A percentile compares a stretch with the other conserved stretches of the same genome.
phyloP scores from a whole-genome alignment of 2,329 filamentous ascomycete genomes.

The Aureobasidium sp. region DNA sequence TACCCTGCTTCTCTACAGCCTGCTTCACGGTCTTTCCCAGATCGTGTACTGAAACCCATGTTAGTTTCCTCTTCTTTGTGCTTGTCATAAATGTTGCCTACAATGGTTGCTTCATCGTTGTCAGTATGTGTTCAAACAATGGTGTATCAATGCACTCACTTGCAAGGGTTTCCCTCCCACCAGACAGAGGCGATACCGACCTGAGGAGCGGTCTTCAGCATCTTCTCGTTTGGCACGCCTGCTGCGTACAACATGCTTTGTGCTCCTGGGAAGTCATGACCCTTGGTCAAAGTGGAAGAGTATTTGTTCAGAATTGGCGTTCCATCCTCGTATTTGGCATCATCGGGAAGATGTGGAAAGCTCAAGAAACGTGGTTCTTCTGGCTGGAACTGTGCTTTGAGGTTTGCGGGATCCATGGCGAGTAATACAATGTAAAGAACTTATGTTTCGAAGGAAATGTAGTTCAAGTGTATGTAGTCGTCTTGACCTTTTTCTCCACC shows the following conservation, averaged over 20 bases:
- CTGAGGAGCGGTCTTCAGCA: conserved; percentile 85
- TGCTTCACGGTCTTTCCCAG: conserved; percentile 82
- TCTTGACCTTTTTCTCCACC: conserved; percentile 2
- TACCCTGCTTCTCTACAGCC: conserved; percentile 68
- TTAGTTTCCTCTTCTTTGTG: background rate
- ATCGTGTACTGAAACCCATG: conserved; percentile 57
- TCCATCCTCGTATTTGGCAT: conserved; percentile 40
- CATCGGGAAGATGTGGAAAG: conserved; percentile 48
- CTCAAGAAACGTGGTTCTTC: conserved; percentile 47
- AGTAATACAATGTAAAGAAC: background rate
- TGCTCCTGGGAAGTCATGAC: conserved; percentile 84
- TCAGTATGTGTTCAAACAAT: background rate
- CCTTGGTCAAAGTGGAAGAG: conserved; percentile 72
- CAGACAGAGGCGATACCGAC: conserved; percentile 87
- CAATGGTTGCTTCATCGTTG: conserved; percentile 40
- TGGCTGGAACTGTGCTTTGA: conserved; percentile 29
- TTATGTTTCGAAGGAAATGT: background rate
- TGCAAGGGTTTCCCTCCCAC: conserved; percentile 98
- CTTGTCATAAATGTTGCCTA: conserved; percentile 23
- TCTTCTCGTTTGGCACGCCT: conserved; percentile 71
- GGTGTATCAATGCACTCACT: conserved; percentile 46
- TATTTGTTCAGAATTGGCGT: conserved; percentile 71
- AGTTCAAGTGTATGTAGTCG: background rate
- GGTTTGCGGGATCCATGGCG: conserved; percentile 31
- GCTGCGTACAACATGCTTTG: conserved; percentile 95